Evolutionary conservation across 2,329 filamentous ascomycete species (phyloP).

Genomic region (Neonectria neomacrospora): DNA sequence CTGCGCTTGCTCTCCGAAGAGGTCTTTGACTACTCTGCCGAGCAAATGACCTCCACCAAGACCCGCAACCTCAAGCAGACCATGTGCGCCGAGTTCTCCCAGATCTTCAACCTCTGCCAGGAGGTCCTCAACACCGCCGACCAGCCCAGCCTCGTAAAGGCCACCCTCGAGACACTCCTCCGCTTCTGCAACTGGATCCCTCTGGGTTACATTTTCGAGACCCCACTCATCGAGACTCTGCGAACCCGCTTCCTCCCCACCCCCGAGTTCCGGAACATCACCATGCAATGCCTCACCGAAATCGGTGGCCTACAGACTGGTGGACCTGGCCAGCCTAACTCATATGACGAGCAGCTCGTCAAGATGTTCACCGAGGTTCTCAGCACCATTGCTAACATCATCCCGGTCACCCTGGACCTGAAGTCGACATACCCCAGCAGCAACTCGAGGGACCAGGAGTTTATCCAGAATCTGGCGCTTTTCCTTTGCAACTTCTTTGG

Average conservation of each 20-base stretch:
- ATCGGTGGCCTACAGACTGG: constrained; percentile 94
- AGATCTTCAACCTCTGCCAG: constrained; percentile 97
- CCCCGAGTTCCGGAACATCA: constrained; percentile 96
- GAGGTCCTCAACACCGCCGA: constrained; percentile 93
- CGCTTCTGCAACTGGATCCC: constrained; percentile 99
- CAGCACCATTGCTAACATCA: constrained; percentile 91
- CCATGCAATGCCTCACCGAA: constrained; percentile 95
- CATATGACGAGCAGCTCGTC: constrained; percentile 94
- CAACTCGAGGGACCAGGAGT: constrained; percentile 94
- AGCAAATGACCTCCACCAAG: constrained; percentile 99
- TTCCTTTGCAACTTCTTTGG: constrained; percentile 98
- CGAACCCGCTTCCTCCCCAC: constrained; percentile 92
- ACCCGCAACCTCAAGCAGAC: constrained; percentile 96
- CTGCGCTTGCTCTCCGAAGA: constrained; percentile 95
- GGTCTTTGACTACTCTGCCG: constrained; percentile 98
- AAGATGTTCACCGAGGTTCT: constrained; percentile 99
- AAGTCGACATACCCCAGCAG: constrained; percentile 92
- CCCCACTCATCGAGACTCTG: constrained; percentile 92
- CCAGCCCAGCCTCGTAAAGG: constrained; percentile 89
- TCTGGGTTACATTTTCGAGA: constrained; percentile 98
- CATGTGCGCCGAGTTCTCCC: constrained; percentile 98
- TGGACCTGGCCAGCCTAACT: constrained; percentile 70
- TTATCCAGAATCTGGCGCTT: constrained; percentile 94
- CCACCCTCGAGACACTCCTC: constrained; percentile 94
- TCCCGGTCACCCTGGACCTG: constrained; percentile 88